Evolutionary conservation across 2,329 filamentous ascomycete genomes (phyloP), one percentile per base, ranked within the genome.

Genomic region (Talaromyces atroroseus): DNA sequence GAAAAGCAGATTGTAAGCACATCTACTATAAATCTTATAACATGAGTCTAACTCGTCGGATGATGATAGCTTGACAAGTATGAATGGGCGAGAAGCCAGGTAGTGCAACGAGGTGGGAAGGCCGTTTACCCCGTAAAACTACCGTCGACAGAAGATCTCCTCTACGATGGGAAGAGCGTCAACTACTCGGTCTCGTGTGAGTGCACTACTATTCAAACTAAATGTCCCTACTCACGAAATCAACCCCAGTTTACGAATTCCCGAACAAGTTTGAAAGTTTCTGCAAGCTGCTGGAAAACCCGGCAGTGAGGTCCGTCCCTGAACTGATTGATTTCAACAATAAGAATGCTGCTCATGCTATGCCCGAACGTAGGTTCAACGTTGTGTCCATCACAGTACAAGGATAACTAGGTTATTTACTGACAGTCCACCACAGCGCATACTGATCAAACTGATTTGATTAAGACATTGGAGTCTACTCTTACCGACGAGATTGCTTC

Each of bases 1-100:
- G 50, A 52, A 45, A 52, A 46, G 40, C 50, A 52, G 16, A 52
- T 52, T 52, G 50, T 52, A 52, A 52, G 50, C 24, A 24, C 14
- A 21, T 21, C 16, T 42, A 24, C 32, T 16, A 26, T 34, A 12
- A 11, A 26, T 18, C 7, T 23, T 38, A 6, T 16, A 48, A n/a
- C 48, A 16, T n/a, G 14, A 47, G 11, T 4, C 26, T 48, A 18
- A 54, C 38, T 38, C 5, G n/a, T n/a, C 5, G 32, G 4, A 36
- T 26, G 4, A 38, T 18, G 40, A 47, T 26, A 54, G 52, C 52
- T 54, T 16, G 50, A 45, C 26, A 29, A 20, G 36, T 52, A 52
- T 46, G 50, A 52, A 45, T 52, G 50, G 50, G 50, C 50, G n/a
- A 34, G 50, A 46, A 32, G 18, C 18, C 50, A 52, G 32, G 16